Base-by-base conservation (phyloP, 2,329 filamentous ascomycete species). In the Penicillium sp. region DNA sequence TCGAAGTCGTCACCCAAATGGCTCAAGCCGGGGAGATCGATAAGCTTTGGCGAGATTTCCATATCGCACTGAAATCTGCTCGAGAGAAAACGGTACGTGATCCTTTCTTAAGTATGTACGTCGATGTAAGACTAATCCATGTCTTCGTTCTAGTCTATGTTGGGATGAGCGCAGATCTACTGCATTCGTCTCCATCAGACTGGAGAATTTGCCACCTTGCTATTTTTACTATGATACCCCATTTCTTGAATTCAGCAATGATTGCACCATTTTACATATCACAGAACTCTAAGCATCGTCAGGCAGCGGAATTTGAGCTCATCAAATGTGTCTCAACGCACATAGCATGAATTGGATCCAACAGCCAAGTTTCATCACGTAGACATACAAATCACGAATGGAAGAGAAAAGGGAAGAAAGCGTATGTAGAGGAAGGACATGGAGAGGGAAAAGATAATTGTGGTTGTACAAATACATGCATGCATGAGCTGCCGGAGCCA, bases 1-100 rank as follows among this genome's bases (percentile, higher is more conserved):
- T 87, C 50, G 73, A 76, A 44, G 80, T 90, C 24, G 79, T 88
- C 3, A 82, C 87, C 54, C 69, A 66, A 2, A 91, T 90, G 88
- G 77, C 81, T 50, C 67, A 71, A 10, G 73, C 71, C 1, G 81
- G 82, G 2, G 80, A 85, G 60, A 76, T 91, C 24, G 79, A 76
- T 57, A 76, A 75, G 18, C 71, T 92, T 13, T 90, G 85, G 69
- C 70, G 73, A 9, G 81, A 86, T 48, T 92, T 90, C 61, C 85
- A 85, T 68, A 73, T 76, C 1, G 82, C 79, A 56, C 72, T 89
- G 22, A 80, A 86, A 61, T 67, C 74, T 40, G 85, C 84, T 10
- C 75, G 83, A 60, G 75, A 80, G 53, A 65, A 73, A 16, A 77
- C 78, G 71, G 74, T 72, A 63, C 48, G 62, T 58, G 24, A 33